Evolutionary conservation across 2,329 filamentous ascomycete species (phyloP), one percentile per base, ranked within the genome.

Genomic region (Fusarium annulatum): DNA sequence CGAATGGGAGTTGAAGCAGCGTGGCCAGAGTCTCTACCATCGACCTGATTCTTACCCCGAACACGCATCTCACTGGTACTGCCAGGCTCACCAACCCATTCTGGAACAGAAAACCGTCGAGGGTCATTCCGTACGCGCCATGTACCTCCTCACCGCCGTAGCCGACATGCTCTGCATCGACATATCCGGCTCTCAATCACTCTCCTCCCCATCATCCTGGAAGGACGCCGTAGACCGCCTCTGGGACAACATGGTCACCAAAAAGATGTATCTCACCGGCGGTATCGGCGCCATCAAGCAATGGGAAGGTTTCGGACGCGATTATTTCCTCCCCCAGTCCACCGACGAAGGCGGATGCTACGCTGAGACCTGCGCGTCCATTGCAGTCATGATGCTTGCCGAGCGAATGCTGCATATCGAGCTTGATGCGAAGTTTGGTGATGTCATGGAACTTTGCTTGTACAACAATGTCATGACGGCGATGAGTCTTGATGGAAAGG

Each of bases 191-290:
- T 52, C 30, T 9, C 53, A 18, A 12, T 6, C 64, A 74, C n/a
- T 62, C 9, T 70, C 77, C 28, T 38, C 74, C 10, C 75, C 79
- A 19, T 16, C 23, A 38, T 10, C 9, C 21, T 84, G 84, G 72
- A 33, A 75, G 76, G 2, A 82, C 87, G 8, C 73, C 90, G 3
- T 77, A 81, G 34, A 80, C 34, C 34, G 84, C n/a, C 79, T 91
- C 10, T 91, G 88, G 89, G 76, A 84, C 45, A 89, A 90, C 72
- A 90, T 90, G 88, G 85, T 88, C 0, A 81, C 88, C 46, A 69
- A 64, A 84, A 49, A 91, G 76, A 89, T 91, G 86, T 91, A 89
- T 65, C 76, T 90, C n/a, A 91, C 89, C 0, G 90, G 89, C 7
- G 89, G 89, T 1, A 86, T 91, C 59, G 89, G 90, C 2, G 86